A percentile compares a stretch with the other conserved stretches of the same genome.
phyloP scores from a whole-genome alignment of 129 eudicot genomes.

The Oenanthe sinensis region DNA sequence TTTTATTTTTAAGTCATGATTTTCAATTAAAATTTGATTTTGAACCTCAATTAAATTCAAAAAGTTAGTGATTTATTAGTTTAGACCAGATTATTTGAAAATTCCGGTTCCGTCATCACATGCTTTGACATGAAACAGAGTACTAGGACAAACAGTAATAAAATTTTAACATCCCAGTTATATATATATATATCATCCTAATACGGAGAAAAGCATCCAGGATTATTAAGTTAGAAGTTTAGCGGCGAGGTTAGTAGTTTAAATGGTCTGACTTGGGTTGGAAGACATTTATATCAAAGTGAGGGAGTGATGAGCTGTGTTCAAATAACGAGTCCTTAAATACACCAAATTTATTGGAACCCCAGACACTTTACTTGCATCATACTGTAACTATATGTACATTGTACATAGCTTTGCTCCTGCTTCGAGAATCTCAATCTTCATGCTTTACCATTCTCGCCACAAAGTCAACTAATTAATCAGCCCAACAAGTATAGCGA shows the following conservation, averaged over 20 bases:
- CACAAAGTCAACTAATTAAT: background rate
- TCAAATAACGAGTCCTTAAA: background rate
- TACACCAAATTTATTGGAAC: background rate
- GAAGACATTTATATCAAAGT: background rate
- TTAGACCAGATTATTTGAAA: too few relatives aligned
- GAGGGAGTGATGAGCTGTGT: constrained; percentile 5
- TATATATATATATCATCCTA: too few relatives aligned
- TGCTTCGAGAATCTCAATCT: background rate
- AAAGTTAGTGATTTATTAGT: too few relatives aligned
- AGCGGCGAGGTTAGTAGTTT: background rate
- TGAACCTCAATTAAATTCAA: too few relatives aligned
- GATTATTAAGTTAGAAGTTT: too few relatives aligned
- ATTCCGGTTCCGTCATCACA: too few relatives aligned
- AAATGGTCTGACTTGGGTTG: background rate
- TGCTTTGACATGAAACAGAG: too few relatives aligned
- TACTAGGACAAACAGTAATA: too few relatives aligned
- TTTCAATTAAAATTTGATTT: too few relatives aligned
- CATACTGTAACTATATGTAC: background rate
- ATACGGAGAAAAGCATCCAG: background rate
- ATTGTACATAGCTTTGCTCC: background rate
- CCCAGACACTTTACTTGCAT: background rate
- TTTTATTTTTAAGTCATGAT: too few relatives aligned
- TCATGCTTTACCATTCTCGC: background rate
- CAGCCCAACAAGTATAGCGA: background rate
- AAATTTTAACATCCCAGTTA: too few relatives aligned